Evolutionary conservation across 108 stramenopile species (phyloP).

Genomic region (Cyclotella cryptica): DNA sequence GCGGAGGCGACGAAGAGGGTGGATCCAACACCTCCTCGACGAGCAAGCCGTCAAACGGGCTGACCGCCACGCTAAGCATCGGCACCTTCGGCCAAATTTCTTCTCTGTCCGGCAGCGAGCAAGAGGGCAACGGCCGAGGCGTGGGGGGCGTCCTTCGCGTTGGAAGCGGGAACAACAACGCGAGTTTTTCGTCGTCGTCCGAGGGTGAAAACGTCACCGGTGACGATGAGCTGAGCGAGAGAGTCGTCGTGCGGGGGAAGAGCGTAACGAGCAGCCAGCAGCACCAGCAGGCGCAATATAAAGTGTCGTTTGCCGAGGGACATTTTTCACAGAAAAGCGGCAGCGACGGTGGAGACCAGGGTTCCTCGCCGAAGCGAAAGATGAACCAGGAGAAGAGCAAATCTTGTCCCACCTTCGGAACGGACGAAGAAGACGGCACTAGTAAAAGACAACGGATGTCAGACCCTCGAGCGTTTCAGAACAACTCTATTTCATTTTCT

Average conservation of each 20-base stretch:
- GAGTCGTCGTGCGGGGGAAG: slow-evolving; percentile 31
- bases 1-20: slow-evolving; percentile 31
- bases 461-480: not conserved
- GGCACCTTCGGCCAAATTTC: slow-evolving; percentile 24
- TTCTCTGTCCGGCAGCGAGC: slow-evolving; percentile 35
- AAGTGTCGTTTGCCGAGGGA: slow-evolving; percentile 22
- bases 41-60: slow-evolving; percentile 8
- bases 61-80: slow-evolving; percentile 12
- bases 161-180: slow-evolving; percentile 11
- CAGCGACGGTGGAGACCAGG: not conserved
- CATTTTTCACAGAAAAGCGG: not conserved
- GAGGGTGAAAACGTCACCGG: slow-evolving; percentile 11
- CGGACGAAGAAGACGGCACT: not conserved
- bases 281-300: slow-evolving; percentile 23
- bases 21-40: slow-evolving; percentile 37
- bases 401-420: not conserved
- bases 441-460: not conserved
- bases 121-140: not conserved
- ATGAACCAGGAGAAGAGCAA: slow-evolving; percentile 10
- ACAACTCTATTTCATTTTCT: not conserved
- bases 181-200: slow-evolving; percentile 25
- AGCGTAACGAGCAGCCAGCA: slow-evolving; percentile 18
- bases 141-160: not conserved
- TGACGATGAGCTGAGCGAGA: slow-evolving; percentile 29
- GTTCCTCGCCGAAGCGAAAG: not conserved